Evolutionary conservation across 2,329 filamentous ascomycete genomes (phyloP).

Genomic region (Anthostomella pinea): DNA sequence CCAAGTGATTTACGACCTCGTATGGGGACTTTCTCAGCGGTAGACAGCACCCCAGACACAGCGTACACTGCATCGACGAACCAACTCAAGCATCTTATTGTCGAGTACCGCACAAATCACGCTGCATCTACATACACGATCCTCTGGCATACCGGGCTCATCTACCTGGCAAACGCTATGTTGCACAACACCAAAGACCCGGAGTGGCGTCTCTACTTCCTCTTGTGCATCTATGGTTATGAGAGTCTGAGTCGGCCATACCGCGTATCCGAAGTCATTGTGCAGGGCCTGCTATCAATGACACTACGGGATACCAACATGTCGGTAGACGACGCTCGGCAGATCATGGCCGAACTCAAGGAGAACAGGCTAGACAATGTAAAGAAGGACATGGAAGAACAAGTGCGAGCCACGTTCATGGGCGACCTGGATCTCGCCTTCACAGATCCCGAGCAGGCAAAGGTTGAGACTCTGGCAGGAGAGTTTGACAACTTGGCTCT

Average conservation of each 20-base stretch:
- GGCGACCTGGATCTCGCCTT: conserved; percentile 35
- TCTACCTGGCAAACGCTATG: conserved; percentile 39
- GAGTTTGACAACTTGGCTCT: conserved; percentile 34
- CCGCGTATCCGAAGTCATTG: conserved; percentile 35
- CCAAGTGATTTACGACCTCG: conserved; percentile 3
- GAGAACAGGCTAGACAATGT: conserved; percentile 18
- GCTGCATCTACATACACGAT: conserved; percentile 35
- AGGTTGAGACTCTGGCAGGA: conserved; percentile 32
- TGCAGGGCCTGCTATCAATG: conserved; percentile 36
- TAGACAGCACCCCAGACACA: conserved; percentile 27
- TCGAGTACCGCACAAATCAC: conserved; percentile 35
- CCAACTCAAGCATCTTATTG: conserved; percentile 38
- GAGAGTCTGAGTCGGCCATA: conserved; percentile 34
- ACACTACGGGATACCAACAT: conserved; percentile 33
- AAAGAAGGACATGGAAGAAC: conserved; percentile 18
- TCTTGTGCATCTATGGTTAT: conserved; percentile 39
- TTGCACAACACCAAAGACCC: conserved; percentile 28
- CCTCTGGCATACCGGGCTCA: conserved; percentile 40
- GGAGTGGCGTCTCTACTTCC: conserved; percentile 35
- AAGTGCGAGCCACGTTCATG: conserved; percentile 37
- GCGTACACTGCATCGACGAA: conserved; percentile 34
- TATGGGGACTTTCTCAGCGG: conserved; percentile 32
- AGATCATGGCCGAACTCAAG: conserved; percentile 30
- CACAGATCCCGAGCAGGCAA: conserved; percentile 33
- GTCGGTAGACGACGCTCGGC: conserved; percentile 26